Base-by-base conservation (phyloP, 148 eudicot genomes). In the Nepenthes mirabilis region DNA sequence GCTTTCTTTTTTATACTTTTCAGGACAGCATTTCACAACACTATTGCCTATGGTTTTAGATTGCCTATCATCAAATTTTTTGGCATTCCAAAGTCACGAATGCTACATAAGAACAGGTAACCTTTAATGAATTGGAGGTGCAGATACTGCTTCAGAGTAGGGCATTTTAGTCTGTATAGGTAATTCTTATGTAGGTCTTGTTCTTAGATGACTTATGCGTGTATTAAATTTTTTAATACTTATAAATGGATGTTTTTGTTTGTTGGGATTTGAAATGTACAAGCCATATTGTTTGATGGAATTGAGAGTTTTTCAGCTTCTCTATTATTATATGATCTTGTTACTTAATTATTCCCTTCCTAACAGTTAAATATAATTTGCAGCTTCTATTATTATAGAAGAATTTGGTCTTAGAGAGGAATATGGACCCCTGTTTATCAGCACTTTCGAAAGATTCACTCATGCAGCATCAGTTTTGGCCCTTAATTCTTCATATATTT, bases 91-190 rank as follows among this genome's bases (percentile, higher is more conserved):
- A 72, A 77, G 65, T 75, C 99, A 93, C 48, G 99, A 93, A 68
- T 89, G 95, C 85, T 93, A 82, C 76, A 78, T 93, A 70, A 80
- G 83, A 77, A 84, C 99, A 79, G 99, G 99, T 86, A 67, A 72
- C 8, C 4, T 40, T 40, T 40, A 3, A 40, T 40, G 4, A 40
- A 40, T 3, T 40, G 45, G 45, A 40, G 8, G 45, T 40, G 45
- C 6, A 40, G 45, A 3, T 40, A 40, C 45, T 8, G 45, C 45
- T 23, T 23, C 23, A 23, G 23, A 23, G 23, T 23, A 23, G 23
- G 23, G 23, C 23, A 23, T 23, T 23, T 23, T 23, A 23, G 23
- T 23, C 23, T 23, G 23, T 23, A 23, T 23, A 23, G 23, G 23
- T 0, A 23, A 23, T 23, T 23, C 23, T 23, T 23, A 23, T 23